Evolutionary conservation across 2,329 filamentous ascomycete species (phyloP).

Genomic region (Lasiodiplodia theobromae): DNA sequence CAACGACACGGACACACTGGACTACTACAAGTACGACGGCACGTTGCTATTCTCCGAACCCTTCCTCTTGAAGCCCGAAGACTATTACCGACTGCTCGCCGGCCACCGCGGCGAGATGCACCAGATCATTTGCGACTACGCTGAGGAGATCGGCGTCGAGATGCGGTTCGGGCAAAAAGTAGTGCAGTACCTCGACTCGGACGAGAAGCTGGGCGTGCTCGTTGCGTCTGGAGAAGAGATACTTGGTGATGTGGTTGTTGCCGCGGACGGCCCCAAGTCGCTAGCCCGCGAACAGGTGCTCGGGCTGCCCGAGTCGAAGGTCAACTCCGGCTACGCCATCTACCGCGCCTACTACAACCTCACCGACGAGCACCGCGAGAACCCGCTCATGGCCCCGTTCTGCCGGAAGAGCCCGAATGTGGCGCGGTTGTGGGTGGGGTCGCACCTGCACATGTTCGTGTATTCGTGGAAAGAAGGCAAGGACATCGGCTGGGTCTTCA

Average conservation of each 20-base stretch:
- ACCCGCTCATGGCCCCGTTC: no score
- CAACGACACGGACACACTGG: not conserved
- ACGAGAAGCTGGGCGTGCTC: not conserved
- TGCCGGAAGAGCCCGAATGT: no score
- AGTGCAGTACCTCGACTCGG: not conserved
- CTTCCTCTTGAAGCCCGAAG: no score
- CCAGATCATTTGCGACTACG: not conserved
- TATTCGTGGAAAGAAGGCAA: constrained; percentile 53
- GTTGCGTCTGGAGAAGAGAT: not conserved
- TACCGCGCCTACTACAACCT: constrained; percentile 47
- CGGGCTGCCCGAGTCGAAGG: constrained; percentile 44
- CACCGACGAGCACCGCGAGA: no score
- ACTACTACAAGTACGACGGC: not conserved
- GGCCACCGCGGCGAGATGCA: not conserved
- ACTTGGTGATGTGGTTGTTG: not conserved
- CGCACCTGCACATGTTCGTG: constrained; percentile 54
- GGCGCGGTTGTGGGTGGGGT: constrained; percentile 41
- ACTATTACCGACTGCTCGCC: no score
- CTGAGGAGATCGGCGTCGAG: not conserved
- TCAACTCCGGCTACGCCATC: constrained; percentile 47
- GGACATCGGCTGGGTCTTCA: constrained; percentile 51
- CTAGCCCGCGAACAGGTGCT: not conserved
- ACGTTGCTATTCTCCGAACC: no score
- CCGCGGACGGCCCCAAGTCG: not conserved
- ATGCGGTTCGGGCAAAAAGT: not conserved